Base-by-base conservation (phyloP, 208 protist species). In the Strigomonas galati region DNA sequence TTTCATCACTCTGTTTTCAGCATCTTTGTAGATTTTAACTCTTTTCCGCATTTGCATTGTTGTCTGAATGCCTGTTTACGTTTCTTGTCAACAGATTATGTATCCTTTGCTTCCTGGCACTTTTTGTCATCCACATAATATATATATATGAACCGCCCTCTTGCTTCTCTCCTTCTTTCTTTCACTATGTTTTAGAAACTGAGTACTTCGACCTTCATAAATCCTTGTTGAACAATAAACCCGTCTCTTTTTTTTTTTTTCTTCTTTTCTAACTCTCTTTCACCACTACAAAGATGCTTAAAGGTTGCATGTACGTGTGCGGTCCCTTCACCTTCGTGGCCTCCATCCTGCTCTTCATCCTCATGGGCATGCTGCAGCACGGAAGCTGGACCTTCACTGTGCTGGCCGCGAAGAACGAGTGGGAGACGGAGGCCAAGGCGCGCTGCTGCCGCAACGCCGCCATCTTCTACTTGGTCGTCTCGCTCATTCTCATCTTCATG, bases 361-460 rank as follows among this genome's bases (percentile, higher is more conserved):
- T 85, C 35, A 57, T 72, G 0, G 48, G 69, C 14, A 75, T 78
- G 49, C 70, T 88, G 27, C 32, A 65, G 48, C 58, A 72, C 54
- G 71, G 70, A 24, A 59, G 54, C 63, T 82, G 74, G 78, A 93
- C 86, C n/a, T 93, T 93, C 46, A 59, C 78, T 21, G 69, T 93
- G 10, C 43, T 87, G n/a, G 71, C 78, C 28, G 80, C 72, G 7
- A 84, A 88, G 60, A 54, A 84, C 31, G 67, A 67, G n/a, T 93
- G 86, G 86, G 74, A 87, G 19, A 44, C 62, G 35, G 30, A 59
- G 15, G 61, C 75, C 59, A 93, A 93, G 71, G 75, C 86, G 1
- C 4, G 28, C 1, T 71, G 73, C 57, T 90, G 82, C 58, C 54
- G 56, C 26, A 77, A 74, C 23, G 86, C 80, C 10, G 83, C 67